Evolutionary conservation across 2,329 filamentous ascomycete species (phyloP).

Genomic region (Alternaria sp.): DNA sequence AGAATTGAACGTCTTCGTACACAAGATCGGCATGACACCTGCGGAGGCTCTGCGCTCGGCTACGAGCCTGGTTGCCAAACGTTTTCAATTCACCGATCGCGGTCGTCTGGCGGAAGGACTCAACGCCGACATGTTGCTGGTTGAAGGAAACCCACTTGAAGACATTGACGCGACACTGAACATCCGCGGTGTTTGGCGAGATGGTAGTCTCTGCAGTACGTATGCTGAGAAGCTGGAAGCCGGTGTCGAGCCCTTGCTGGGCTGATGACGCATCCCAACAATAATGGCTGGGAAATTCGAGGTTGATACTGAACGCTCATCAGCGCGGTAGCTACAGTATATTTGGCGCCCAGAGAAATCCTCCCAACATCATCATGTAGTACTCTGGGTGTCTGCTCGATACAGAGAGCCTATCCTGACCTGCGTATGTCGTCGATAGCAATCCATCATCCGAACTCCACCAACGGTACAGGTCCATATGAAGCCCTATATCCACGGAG

Average conservation of each 20-base stretch:
- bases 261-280: neutral
- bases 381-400: no score
- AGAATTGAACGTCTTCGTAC: slow-evolving; percentile 51
- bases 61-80: slow-evolving; percentile 48
- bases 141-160: slow-evolving; percentile 53
- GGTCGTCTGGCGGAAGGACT: slow-evolving; percentile 49
- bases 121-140: slow-evolving; percentile 53
- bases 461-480: no score
- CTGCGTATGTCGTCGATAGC: no score
- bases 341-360: no score
- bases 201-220: slow-evolving; percentile 40
- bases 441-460: no score
- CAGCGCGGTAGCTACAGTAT: no score
- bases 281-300: neutral
- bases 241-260: neutral
- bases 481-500: no score
- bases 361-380: no score
- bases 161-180: slow-evolving; percentile 52
- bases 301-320: neutral
- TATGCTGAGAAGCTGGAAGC: slow-evolving; percentile 27
- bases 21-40: slow-evolving; percentile 52
- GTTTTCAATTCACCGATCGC: slow-evolving; percentile 52
- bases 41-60: slow-evolving; percentile 51
- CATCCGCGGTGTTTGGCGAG: slow-evolving; percentile 54
- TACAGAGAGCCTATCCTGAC: no score